These are phyloP conservation scores for Carex kokanica DNA, from an alignment of 176 grass and related monocot genomes.

Conservation along the genomic window DNA sequence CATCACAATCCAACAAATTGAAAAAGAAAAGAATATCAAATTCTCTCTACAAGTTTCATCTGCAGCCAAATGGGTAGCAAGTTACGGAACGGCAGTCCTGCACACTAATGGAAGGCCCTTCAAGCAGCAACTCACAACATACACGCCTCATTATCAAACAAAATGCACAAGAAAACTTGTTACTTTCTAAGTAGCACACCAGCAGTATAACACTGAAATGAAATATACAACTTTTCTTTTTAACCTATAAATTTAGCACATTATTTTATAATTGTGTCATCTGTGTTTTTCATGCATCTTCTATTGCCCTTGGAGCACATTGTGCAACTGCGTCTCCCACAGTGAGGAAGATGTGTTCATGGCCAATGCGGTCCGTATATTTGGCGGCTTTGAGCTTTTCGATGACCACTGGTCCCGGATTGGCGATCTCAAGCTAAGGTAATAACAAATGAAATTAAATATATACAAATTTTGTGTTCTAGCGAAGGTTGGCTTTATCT, in stretches of 20 bases:
- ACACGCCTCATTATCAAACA: not conserved
- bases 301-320: conserved; percentile 37
- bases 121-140: not conserved
- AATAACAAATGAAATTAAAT: not conserved
- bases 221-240: not conserved
- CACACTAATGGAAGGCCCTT: too few relatives aligned
- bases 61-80: not conserved
- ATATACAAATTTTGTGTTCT: not conserved
- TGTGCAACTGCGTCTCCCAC: conserved; percentile 56
- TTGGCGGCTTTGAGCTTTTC: conserved; percentile 56
- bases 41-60: not conserved
- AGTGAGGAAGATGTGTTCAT: conserved; percentile 60
- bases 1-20: not conserved
- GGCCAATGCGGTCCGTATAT: conserved; percentile 50
- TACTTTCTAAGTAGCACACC: not conserved
- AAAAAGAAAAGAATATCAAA: conserved; percentile 9
- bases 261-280: not conserved
- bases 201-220: not conserved
- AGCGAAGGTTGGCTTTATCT: not conserved
- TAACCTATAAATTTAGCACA: not conserved
- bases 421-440: conserved; percentile 58
- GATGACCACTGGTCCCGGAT: conserved; percentile 55
- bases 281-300: conserved; percentile 40
- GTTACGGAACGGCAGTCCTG: too few relatives aligned
- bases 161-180: not conserved